Evolutionary conservation across 2,329 filamentous ascomycete species (phyloP).

Genomic region (Fusarium citri): DNA sequence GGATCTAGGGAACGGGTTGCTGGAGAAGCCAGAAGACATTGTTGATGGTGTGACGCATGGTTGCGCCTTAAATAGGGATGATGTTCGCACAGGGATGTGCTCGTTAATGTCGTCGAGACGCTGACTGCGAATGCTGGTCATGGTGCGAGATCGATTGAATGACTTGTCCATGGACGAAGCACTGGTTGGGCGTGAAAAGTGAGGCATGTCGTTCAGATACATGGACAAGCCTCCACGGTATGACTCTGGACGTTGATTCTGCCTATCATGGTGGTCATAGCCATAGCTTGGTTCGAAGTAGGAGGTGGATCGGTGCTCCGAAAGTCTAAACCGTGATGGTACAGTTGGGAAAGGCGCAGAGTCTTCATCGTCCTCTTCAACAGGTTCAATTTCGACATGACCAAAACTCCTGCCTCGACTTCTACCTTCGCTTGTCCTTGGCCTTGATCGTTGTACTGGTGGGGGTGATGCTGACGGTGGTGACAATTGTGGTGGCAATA

Average conservation of each 20-base stretch:
- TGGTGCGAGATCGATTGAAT: constrained; percentile 40
- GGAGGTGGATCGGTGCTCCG: constrained; percentile 21
- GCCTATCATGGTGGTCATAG: background rate
- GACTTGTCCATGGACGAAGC: constrained; percentile 41
- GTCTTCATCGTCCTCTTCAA: constrained; percentile 28
- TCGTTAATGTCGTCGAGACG: constrained; percentile 53
- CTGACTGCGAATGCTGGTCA: constrained; percentile 25
- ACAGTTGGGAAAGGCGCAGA: constrained; percentile 40
- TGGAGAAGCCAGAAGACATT: constrained; percentile 51
- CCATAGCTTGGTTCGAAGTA: constrained; percentile 12
- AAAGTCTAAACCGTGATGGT: constrained; percentile 19
- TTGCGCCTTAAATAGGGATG: constrained; percentile 53
- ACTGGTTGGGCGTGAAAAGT: constrained; percentile 40
- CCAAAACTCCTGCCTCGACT: constrained; percentile 20
- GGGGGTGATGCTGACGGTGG: constrained; percentile 24
- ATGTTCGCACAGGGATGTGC: constrained; percentile 50
- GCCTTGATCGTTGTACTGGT: constrained; percentile 28
- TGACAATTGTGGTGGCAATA: constrained; percentile 20
- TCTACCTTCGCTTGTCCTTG: constrained; percentile 36
- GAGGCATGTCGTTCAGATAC: constrained; percentile 31
- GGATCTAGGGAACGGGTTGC: constrained; percentile 54
- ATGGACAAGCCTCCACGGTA: constrained; percentile 21
- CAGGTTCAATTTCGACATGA: constrained; percentile 35
- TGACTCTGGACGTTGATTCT: constrained; percentile 23
- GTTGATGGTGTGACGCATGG: constrained; percentile 52